Conservation (phyloP, 2,329 filamentous ascomycete species). For the Clonostachys byssicola region DNA sequence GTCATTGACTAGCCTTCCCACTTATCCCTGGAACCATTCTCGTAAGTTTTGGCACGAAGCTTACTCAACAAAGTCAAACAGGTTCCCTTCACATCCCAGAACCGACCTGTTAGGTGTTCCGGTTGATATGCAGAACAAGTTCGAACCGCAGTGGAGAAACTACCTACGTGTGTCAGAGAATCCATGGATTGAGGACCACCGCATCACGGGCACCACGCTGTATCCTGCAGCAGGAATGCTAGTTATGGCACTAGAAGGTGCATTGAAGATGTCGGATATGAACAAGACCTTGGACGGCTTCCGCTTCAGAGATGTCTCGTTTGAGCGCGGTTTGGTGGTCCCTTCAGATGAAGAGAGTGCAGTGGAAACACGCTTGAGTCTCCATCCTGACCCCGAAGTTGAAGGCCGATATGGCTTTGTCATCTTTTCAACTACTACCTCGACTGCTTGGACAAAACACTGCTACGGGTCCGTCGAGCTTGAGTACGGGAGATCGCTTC, state of each 20-base stretch:
- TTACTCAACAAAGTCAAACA: slow-evolving; percentile 17
- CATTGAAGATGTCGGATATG: slow-evolving; percentile 3
- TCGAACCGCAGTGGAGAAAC: slow-evolving; percentile 15
- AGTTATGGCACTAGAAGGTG: slow-evolving; percentile 21
- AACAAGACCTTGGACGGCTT: neutral
- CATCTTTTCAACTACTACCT: slow-evolving; percentile 5
- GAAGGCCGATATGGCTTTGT: slow-evolving; percentile 4
- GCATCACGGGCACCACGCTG: slow-evolving; percentile 22
- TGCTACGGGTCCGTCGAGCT: slow-evolving; percentile 9
- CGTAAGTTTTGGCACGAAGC: slow-evolving; percentile 24
- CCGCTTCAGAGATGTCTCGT: slow-evolving; percentile 2
- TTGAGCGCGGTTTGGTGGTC: slow-evolving; percentile 5
- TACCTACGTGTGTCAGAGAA: slow-evolving; percentile 10
- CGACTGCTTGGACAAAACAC: slow-evolving; percentile 8
- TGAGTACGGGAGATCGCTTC: slow-evolving; percentile 5
- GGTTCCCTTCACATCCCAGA: slow-evolving; percentile 19
- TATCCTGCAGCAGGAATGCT: slow-evolving; percentile 11
- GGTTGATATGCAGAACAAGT: slow-evolving; percentile 4
- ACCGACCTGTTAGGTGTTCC: slow-evolving; percentile 27
- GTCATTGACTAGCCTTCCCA: slow-evolving; percentile 20
- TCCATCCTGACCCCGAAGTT: neutral
- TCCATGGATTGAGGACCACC: slow-evolving; percentile 32
- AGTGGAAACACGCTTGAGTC: slow-evolving; percentile 4
- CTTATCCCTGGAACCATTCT: slow-evolving; percentile 29
- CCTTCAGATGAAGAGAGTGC: slow-evolving; percentile 2